phyloP scores from a whole-genome alignment of 352 stramenopile species.

The Phytophthora sojae region DNA sequence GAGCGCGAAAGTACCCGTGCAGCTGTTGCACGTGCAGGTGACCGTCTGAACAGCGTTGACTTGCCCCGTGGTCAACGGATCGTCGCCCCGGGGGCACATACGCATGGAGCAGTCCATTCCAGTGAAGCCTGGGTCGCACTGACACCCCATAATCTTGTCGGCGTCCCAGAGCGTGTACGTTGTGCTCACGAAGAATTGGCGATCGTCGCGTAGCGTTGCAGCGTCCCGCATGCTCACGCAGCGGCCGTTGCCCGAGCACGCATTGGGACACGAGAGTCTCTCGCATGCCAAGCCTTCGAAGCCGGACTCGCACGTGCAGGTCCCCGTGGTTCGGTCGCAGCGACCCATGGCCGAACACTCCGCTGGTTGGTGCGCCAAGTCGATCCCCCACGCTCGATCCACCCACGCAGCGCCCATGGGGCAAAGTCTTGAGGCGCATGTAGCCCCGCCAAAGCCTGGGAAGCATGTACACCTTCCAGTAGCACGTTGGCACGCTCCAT shows the following conservation, averaged over 20 bases:
- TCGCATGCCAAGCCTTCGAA: slow-evolving; percentile 86
- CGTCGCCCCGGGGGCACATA: slow-evolving; percentile 65
- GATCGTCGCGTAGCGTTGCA: slow-evolving; percentile 61
- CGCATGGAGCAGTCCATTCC: slow-evolving; percentile 74
- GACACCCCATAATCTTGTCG: slow-evolving; percentile 81
- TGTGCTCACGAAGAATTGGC: slow-evolving; percentile 69
- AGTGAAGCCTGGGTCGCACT: slow-evolving; percentile 72
- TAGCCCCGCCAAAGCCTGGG: slow-evolving; percentile 71
- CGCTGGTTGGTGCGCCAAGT: slow-evolving; percentile 75
- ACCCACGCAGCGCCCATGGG: slow-evolving; percentile 62
- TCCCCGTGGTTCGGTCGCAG: slow-evolving; percentile 79
- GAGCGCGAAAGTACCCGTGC: slow-evolving; percentile 64
- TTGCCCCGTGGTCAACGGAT: slow-evolving; percentile 57
- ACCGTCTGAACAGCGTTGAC: slow-evolving; percentile 58
- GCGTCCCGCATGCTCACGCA: slow-evolving; percentile 80
- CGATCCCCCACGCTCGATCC: slow-evolving; percentile 61
- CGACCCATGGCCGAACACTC: slow-evolving; percentile 90
- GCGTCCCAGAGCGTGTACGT: slow-evolving; percentile 78
- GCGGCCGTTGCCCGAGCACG: slow-evolving; percentile 66
- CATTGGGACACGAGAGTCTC: slow-evolving; percentile 60
- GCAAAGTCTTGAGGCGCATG: slow-evolving; percentile 63
- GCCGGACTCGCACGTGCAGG: slow-evolving; percentile 59
- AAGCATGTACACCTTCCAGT: slow-evolving; percentile 87
- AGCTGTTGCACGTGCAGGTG: slow-evolving; percentile 61
- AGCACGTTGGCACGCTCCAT: slow-evolving; percentile 56